Conservation (phyloP, 768 basidiomycete species). For the Tulasnella sp. region DNA sequence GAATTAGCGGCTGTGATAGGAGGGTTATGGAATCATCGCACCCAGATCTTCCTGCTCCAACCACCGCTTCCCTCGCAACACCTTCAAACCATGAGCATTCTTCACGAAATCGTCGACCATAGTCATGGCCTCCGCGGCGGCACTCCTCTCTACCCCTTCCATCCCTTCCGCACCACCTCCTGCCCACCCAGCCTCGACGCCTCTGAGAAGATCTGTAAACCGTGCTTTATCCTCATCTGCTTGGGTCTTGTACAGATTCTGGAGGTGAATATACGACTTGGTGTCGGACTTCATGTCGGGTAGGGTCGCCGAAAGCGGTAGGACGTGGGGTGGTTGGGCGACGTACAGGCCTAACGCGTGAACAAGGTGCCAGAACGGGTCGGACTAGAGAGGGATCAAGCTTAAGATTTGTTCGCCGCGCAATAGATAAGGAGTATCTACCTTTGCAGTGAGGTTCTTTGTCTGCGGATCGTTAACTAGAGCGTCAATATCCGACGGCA, state of each 20-base stretch:
- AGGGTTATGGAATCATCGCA: neutral
- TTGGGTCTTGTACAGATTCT: slow-evolving; percentile 70
- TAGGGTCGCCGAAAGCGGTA: slow-evolving; percentile 77
- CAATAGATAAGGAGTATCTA: slow-evolving; percentile 20
- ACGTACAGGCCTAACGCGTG: slow-evolving; percentile 59
- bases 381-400: slow-evolving; percentile 29
- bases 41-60: slow-evolving; percentile 25
- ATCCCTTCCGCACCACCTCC: slow-evolving; percentile 38
- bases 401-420: neutral
- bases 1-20: too few species aligned
- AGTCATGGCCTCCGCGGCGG: slow-evolving; percentile 13
- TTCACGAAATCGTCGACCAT: slow-evolving; percentile 55
- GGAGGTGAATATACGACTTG: slow-evolving; percentile 67
- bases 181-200: slow-evolving; percentile 31
- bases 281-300: slow-evolving; percentile 98
- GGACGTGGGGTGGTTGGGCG: slow-evolving; percentile 40
- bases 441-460: slow-evolving; percentile 32
- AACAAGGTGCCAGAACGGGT: slow-evolving; percentile 72
- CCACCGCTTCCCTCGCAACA: slow-evolving; percentile 55
- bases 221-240: slow-evolving; percentile 56
- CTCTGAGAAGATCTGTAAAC: slow-evolving; percentile 35
- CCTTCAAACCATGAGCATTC: slow-evolving; percentile 63
- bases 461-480: slow-evolving; percentile 57
- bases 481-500: slow-evolving; percentile 55
- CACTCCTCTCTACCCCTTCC: slow-evolving; percentile 18